phyloP scores from a whole-genome alignment of 345 rosid species.

The Carallia pectinifolia region DNA sequence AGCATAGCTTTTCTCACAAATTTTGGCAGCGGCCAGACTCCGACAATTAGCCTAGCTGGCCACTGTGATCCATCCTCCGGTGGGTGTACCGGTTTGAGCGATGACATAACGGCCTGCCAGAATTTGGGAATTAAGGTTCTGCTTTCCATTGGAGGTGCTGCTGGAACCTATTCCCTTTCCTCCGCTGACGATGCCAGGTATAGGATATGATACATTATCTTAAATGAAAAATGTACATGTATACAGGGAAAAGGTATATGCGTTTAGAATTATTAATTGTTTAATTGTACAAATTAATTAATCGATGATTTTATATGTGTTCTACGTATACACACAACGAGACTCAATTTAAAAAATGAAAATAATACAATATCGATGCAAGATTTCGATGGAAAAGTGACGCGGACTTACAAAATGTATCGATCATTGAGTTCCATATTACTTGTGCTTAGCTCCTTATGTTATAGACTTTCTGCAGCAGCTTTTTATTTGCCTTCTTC shows the following conservation, averaged over 20 bases:
- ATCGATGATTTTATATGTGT: too few relatives aligned
- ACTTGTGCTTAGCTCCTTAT: too few relatives aligned
- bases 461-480: not conserved
- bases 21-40: conserved; percentile 24
- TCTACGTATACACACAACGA: too few relatives aligned
- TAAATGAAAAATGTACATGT: too few relatives aligned
- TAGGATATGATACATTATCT: not conserved
- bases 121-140: conserved; percentile 25
- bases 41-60: conserved; percentile 27
- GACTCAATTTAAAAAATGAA: too few relatives aligned
- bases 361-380: too few relatives aligned
- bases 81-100: conserved; percentile 8
- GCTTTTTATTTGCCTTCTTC: not conserved
- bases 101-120: conserved; percentile 21
- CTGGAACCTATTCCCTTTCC: conserved; percentile 9
- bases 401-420: too few relatives aligned
- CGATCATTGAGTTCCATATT: too few relatives aligned
- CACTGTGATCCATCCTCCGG: conserved; percentile 30
- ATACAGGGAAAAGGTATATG: too few relatives aligned
- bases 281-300: too few relatives aligned
- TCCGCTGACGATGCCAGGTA: conserved; percentile 21
- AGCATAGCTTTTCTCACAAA: conserved; percentile 28
- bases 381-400: too few relatives aligned
- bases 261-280: too few relatives aligned
- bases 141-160: conserved; percentile 32